Base-by-base conservation (phyloP, 768 basidiomycete species). In the Lactarius tabidus region DNA sequence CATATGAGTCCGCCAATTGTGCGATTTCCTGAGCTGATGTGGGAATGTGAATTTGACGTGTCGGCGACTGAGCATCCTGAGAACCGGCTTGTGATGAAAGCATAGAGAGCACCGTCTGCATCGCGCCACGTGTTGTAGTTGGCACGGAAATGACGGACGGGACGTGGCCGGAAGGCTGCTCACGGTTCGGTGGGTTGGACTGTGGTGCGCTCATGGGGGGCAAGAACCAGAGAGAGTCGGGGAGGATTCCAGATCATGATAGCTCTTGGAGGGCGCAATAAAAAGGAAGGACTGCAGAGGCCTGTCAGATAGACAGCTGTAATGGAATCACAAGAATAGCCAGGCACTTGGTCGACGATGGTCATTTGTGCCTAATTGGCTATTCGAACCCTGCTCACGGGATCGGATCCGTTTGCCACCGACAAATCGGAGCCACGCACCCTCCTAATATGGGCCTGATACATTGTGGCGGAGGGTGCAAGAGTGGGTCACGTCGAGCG, bases 251-350 rank as follows among this genome's bases (percentile, higher is more conserved):
- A 14, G 12, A 23, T 23, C 38, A 6, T 23, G 26, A 7, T 43
- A n/a, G 41, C 31, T 15, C 15, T n/a, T 38, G 10, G 33, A 10
- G 12, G 14, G 12, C 33, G 58, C 58, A 41, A 45, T 65, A 57
- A 61, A 57, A 61, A 26, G 23, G 45, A n/a, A 15, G 23, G 33
- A 6, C 10, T 12, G 8, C 18, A 45, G 20, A 33, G 7, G 48
- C 18, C 12, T 20, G 54, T 55, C 2, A 12, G 10, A 26, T 43
- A 29, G 60, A 61, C 65, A 66, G 64, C 23, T 56, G 64, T 12
- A 61, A 65, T 65, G 64, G 64, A 65, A 65, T 6, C 35, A n/a
- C 26, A 0, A 28, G 6, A 33, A 8, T 31, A 9, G 33, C 18
- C 33, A 55, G 29, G 28, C 18, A n/a, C 54, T n/a, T 48, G 48